A percentile compares a stretch with the other conserved stretches of the same genome.
phyloP scores from a whole-genome alignment of 805 yeast species.

The Ogataea kodamae region DNA sequence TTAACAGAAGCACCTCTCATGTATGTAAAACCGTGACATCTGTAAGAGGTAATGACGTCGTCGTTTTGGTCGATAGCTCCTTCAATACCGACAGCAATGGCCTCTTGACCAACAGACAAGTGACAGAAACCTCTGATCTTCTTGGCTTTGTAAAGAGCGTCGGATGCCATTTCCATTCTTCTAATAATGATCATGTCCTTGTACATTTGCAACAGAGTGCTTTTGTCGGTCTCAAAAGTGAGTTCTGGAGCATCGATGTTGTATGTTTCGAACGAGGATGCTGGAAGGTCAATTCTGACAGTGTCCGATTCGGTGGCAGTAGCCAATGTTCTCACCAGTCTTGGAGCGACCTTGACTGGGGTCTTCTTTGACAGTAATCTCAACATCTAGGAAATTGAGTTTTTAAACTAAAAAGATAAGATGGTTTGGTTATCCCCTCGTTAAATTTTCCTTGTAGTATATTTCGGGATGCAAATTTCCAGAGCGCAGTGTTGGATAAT shows the following conservation, averaged over 20 bases:
- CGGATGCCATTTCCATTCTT: conserved; percentile 99
- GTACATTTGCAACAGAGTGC: conserved; percentile 83
- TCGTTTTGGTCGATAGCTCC: conserved; percentile 83
- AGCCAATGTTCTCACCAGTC: conserved; percentile 31
- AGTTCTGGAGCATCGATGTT: conserved; percentile 69
- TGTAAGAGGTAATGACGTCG: conserved; percentile 91
- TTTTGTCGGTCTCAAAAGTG: conserved; percentile 75
- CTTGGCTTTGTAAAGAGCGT: conserved; percentile 96
- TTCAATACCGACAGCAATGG: conserved; percentile 98
- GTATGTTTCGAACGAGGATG: conserved; percentile 81
- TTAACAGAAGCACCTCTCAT: conserved; percentile 93
- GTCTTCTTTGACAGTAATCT: conserved; percentile 9
- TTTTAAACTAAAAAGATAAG: conserved; percentile 5
- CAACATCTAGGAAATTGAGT: conserved; percentile 7
- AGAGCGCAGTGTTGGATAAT: conserved; percentile 9
- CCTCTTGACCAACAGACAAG: conserved; percentile 97
- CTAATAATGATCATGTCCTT: conserved; percentile 91
- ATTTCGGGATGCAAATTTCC: conserved; percentile 24
- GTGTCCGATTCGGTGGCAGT: conserved; percentile 30
- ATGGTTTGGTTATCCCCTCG: conserved; percentile 7
- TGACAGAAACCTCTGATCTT: conserved; percentile 99
- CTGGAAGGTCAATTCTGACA: conserved; percentile 61
- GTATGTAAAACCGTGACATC: conserved; percentile 98
- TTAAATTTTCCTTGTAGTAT: conserved; percentile 3
- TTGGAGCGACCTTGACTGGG: conserved; percentile 13